phyloP scores from a whole-genome alignment of 768 basidiomycete species.

The Heimioporus sp. region DNA sequence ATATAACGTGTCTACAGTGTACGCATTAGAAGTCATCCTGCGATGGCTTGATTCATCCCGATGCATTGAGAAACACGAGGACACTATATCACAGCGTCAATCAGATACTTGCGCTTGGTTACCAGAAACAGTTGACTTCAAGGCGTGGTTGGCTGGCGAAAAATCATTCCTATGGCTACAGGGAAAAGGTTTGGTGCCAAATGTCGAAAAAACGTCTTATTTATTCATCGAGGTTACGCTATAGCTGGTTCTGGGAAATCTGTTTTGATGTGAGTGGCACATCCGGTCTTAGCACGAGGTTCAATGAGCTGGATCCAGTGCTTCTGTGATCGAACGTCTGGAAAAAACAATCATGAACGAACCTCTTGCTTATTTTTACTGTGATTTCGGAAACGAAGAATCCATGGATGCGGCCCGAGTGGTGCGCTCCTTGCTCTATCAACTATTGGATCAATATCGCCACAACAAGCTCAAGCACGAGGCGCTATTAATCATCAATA shows the following conservation, averaged over 20 bases:
- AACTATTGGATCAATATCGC: constrained; percentile 1
- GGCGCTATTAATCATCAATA: too few relatives aligned
- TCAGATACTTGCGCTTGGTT: constrained; percentile 7
- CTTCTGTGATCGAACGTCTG: neutral
- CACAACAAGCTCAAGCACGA: neutral
- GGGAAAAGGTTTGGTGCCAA: neutral
- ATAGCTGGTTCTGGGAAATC: constrained; percentile 19
- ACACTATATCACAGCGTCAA: neutral
- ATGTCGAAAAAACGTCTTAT: too few relatives aligned
- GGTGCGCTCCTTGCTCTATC: constrained; percentile 15
- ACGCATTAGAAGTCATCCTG: neutral
- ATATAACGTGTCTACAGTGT: too few relatives aligned
- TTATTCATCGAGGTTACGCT: neutral
- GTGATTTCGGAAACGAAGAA: constrained; percentile 11
- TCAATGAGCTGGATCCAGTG: neutral
- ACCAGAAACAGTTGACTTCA: neutral
- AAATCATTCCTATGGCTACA: constrained; percentile 7
- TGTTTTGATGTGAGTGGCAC: constrained; percentile 4
- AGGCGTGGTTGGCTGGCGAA: neutral
- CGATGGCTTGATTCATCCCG: neutral
- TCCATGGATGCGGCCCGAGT: neutral
- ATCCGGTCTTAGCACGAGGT: too few relatives aligned
- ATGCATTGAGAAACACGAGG: constrained; percentile 1
- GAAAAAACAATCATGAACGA: neutral
- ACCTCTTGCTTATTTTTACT: constrained; percentile 14